phyloP scores from a whole-genome alignment of 441 rosid species.

The Breynia disticha region DNA sequence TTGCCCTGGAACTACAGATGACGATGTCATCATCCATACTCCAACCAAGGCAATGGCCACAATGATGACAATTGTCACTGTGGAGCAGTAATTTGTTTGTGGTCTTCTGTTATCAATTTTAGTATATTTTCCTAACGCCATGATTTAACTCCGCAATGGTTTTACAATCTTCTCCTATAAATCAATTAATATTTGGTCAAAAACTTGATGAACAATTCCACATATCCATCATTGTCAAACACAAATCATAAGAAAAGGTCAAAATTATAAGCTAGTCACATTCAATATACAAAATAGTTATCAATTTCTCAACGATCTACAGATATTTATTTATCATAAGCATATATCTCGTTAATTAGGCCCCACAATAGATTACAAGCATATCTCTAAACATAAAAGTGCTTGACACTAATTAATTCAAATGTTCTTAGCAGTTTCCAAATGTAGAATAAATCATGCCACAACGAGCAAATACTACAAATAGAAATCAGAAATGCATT shows the following conservation, averaged over 20 bases:
- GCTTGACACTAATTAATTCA: no score
- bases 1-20: conserved; percentile 53
- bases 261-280: no score
- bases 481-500: neutral
- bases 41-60: conserved; percentile 86
- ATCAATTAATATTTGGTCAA: conserved; percentile 3
- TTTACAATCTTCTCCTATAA: conserved; percentile 16
- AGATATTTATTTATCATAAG: no score
- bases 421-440: neutral
- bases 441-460: neutral
- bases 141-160: conserved; percentile 12
- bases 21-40: conserved; percentile 91
- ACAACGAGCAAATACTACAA: neutral
- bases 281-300: no score
- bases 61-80: conserved; percentile 59
- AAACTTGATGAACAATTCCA: neutral
- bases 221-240: neutral
- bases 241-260: no score
- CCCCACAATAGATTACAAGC: no score
- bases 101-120: conserved; percentile 65
- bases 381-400: no score
- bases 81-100: conserved; percentile 63
- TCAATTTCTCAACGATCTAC: no score
- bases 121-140: conserved; percentile 67
- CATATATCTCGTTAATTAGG: no score